Percentiles rank a stretch among this genome's conserved stretches.
Conservation (phyloP, 169 alveolate species). For the Plasmodium yoelii region DNA sequence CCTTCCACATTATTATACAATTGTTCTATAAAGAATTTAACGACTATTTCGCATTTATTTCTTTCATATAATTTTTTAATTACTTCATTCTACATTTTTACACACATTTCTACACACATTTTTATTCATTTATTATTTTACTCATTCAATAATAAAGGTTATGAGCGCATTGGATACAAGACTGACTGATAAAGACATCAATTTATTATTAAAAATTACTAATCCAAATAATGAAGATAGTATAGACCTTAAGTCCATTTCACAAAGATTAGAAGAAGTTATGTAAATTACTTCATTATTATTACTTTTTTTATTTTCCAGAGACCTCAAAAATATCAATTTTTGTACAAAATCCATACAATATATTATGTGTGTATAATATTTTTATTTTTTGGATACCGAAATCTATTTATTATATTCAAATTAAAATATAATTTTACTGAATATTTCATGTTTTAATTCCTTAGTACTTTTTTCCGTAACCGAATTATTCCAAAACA, state of each 20-base stretch:
- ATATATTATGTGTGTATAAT: too few relatives aligned
- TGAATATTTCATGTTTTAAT: too few relatives aligned
- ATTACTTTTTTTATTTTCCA: neutral
- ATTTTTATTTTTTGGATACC: too few relatives aligned
- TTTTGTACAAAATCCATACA: neutral
- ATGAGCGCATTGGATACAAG: slow-evolving; percentile 66
- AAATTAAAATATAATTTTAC: too few relatives aligned
- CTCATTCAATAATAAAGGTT: slow-evolving; percentile 1
- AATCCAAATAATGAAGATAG: slow-evolving; percentile 53
- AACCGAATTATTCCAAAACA: too few relatives aligned
- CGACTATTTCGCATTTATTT: too few relatives aligned
- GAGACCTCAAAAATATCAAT: too few relatives aligned
- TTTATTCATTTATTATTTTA: neutral
- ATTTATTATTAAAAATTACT: slow-evolving; percentile 23
- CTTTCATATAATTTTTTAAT: too few relatives aligned
- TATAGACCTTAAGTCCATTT: slow-evolving; percentile 37
- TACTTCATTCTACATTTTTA: neutral
- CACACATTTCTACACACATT: neutral
- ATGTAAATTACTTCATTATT: neutral
- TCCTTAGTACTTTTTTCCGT: too few relatives aligned
- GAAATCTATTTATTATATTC: too few relatives aligned
- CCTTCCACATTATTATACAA: too few relatives aligned
- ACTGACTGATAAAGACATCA: slow-evolving; percentile 43
- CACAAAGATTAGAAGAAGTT: slow-evolving; percentile 17
- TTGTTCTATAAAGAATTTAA: too few relatives aligned